Evolutionary conservation across 2,329 filamentous ascomycete species (phyloP).

Genomic region (Cyphellophora attinorum): DNA sequence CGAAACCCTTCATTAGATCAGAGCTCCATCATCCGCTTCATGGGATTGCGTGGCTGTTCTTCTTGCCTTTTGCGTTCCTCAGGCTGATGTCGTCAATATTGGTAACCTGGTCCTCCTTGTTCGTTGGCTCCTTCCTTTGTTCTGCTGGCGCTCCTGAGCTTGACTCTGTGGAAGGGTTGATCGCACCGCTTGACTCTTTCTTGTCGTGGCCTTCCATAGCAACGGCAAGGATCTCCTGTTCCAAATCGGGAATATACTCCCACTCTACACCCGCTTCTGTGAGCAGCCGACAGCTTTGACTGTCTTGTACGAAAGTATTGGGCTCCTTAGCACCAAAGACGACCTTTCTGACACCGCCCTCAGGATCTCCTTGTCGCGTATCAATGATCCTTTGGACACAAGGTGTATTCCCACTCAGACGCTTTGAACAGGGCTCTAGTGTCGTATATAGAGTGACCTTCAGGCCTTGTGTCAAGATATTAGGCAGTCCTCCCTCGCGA

Average conservation of each 20-base stretch:
- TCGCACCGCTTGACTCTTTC: constrained; percentile 16
- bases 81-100: constrained; percentile 28
- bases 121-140: neutral
- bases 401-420: constrained; percentile 36
- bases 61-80: constrained; percentile 30
- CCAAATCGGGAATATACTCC: constrained; percentile 62
- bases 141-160: neutral
- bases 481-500: constrained; percentile 45
- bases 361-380: constrained; percentile 30
- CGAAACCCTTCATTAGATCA: neutral
- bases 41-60: constrained; percentile 30
- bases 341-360: constrained; percentile 61
- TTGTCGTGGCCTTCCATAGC: constrained; percentile 70
- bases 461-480: constrained; percentile 35
- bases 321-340: constrained; percentile 86
- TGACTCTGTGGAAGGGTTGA: no score
- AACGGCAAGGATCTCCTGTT: constrained; percentile 69
- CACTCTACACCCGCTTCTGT: constrained; percentile 65
- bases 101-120: constrained; percentile 15
- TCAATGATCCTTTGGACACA: constrained; percentile 67
- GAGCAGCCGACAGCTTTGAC: constrained; percentile 62
- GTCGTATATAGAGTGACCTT: constrained; percentile 72
- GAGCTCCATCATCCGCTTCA: constrained; percentile 38
- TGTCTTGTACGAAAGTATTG: constrained; percentile 77
- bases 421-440: constrained; percentile 52